A percentile compares a stretch with the other conserved stretches of the same genome.
Conservation (phyloP, 805 yeast genomes). For the Zygoascus biomembranicola region DNA sequence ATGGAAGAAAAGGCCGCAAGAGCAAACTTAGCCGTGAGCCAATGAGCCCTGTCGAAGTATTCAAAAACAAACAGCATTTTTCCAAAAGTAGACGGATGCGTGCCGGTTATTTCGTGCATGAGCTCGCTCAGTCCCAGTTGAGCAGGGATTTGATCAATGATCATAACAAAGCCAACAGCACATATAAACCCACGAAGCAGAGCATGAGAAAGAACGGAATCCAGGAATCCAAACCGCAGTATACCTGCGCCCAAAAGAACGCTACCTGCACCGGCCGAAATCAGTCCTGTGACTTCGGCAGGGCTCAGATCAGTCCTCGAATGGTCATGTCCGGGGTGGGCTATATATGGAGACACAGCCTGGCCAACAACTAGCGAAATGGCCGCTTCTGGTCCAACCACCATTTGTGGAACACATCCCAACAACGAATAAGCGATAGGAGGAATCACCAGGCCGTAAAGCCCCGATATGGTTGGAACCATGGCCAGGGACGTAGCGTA, state of each 20-base stretch:
- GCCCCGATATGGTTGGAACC: conserved; percentile 73
- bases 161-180: conserved; percentile 79
- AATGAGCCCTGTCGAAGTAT: conserved; percentile 42
- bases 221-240: conserved; percentile 78
- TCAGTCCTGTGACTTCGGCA: conserved; percentile 53
- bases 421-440: conserved; percentile 70
- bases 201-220: conserved; percentile 69
- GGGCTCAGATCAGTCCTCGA: conserved; percentile 28
- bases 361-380: conserved; percentile 78
- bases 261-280: conserved; percentile 71
- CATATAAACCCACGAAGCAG: conserved; percentile 75
- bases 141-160: conserved; percentile 63
- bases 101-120: conserved; percentile 31
- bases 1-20: conserved; percentile 40
- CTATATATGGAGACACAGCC: conserved; percentile 48
- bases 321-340: conserved; percentile 2
- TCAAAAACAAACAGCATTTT: conserved; percentile 51
- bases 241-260: conserved; percentile 65
- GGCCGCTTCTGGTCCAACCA: conserved; percentile 90
- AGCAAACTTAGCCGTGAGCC: conserved; percentile 56
- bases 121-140: conserved; percentile 57
- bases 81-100: conserved; percentile 60
- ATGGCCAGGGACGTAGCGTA: conserved; percentile 80
- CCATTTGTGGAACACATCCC: conserved; percentile 83
- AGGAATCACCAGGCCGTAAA: conserved; percentile 66